Conservation (phyloP, 202 grass and related monocot genomes). For the Schoenoplectus tabernaemontani region DNA sequence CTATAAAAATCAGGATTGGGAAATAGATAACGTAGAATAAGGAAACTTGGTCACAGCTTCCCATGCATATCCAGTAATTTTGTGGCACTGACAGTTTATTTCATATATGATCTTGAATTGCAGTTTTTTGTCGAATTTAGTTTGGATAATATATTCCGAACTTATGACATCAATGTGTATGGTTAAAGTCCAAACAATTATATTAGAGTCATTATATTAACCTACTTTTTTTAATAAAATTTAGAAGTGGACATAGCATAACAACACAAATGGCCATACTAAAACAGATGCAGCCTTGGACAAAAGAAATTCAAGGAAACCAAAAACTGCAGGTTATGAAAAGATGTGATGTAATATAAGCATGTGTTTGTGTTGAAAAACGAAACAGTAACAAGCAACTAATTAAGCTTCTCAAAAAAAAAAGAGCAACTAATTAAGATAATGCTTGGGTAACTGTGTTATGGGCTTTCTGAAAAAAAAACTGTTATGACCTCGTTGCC, state of each 20-base stretch:
- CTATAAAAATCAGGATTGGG: neutral
- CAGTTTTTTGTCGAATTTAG: neutral
- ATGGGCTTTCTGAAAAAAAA: too few species aligned
- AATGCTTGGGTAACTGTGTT: neutral
- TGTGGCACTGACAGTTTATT: neutral
- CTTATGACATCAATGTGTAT: neutral
- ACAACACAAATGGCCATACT: neutral
- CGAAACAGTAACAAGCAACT: neutral
- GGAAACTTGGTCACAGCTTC: neutral
- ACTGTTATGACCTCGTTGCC: neutral
- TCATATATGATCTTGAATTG: too few species aligned
- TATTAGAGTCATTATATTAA: neutral
- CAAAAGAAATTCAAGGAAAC: neutral
- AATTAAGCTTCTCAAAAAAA: neutral
- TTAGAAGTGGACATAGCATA: neutral
- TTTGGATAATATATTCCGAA: neutral
- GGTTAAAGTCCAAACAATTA: neutral
- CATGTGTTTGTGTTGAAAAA: slow-evolving; percentile 7
- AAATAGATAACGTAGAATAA: slow-evolving; percentile 6
- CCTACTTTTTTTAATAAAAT: neutral
- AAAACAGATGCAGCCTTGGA: neutral
- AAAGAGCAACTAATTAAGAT: neutral
- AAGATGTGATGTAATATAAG: slow-evolving; percentile 7
- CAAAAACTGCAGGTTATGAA: neutral
- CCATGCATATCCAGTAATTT: neutral